Evolutionary conservation across 345 rosid genomes (phyloP), one percentile per base, ranked within the genome.

Genomic region (Salix koriyanagi): DNA sequence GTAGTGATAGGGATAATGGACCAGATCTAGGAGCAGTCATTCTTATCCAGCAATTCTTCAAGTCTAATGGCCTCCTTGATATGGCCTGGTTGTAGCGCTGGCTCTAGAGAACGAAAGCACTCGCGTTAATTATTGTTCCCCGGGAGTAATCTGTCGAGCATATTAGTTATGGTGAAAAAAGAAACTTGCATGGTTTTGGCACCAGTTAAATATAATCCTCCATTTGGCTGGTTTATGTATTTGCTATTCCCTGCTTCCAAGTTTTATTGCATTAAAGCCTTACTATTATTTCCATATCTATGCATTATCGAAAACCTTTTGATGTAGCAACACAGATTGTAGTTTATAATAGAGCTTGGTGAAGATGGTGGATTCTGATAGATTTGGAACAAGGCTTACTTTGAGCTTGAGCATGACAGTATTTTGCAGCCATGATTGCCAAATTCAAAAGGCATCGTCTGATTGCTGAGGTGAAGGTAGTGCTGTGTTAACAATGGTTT

Each of bases 11-110:
- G 71, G 81, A 69, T 79, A 75, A 54, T 78, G 79, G 70, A 79
- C 94, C 97, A 26, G 97, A 94, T 89, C 84, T 93, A 39, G 98
- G 98, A 81, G 25, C 25, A 25, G 25, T 25, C 25, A 25, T 25
- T 25, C 25, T 25, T 25, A 25, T 25, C 25, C 25, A 25, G 25
- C 0, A 25, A 25, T 25, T 25, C 25, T 25, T 25, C 25, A 25
- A 25, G 25, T 25, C 25, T 25, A 25, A 25, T 25, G 25, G 25
- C 25, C 25, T 25, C 25, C 25, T 25, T 25, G 25, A 25, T 25
- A 0, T 25, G 25, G 25, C 25, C 25, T 25, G 25, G 25, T 25
- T 25, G 25, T 25, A 25, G 25, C 25, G 25, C 25, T 18, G 60
- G 21, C 19, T 19, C 19, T 52, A 52, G 60, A 52, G 60, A 52